phyloP scores from a whole-genome alignment of 2,329 filamentous ascomycete genomes.

The Sporothrix phasma region DNA sequence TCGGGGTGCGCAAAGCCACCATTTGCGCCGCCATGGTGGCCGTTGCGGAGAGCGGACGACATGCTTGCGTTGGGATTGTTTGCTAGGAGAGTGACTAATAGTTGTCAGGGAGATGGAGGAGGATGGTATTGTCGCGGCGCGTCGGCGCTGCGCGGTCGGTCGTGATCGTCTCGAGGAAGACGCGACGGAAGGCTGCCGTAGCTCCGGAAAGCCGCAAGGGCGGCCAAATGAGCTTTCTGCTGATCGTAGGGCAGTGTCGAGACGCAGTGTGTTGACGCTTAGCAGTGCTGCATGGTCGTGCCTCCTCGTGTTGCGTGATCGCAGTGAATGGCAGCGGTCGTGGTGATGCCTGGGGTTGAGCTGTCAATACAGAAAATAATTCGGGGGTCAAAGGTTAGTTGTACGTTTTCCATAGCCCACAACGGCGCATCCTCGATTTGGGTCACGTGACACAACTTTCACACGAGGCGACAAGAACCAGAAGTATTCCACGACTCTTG shows the following conservation, averaged over 20 bases:
- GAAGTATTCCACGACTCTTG: too few species aligned
- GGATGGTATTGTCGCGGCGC: not conserved
- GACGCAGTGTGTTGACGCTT: not conserved
- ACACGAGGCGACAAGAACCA: too few species aligned
- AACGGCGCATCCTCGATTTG: not conserved
- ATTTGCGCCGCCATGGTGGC: constrained; percentile 33
- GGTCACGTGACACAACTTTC: constrained; percentile 13
- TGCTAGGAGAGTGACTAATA: not conserved
- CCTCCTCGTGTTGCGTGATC: not conserved
- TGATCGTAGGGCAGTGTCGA: not conserved
- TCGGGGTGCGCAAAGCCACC: constrained; percentile 32
- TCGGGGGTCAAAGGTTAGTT: constrained; percentile 8
- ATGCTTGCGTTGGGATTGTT: constrained; percentile 24
- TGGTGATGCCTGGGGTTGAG: constrained; percentile 3
- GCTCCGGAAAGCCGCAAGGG: constrained; percentile 2
- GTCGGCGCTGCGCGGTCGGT: not conserved
- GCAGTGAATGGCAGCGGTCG: not conserved
- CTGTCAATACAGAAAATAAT: constrained; percentile 9
- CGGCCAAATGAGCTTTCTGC: not conserved
- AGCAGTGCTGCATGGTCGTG: constrained; percentile 8
- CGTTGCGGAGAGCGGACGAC: constrained; percentile 34
- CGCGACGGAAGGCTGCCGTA: constrained; percentile 6
- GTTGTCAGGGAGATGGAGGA: not conserved
- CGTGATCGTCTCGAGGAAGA: not conserved
- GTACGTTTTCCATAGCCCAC: constrained; percentile 10